These are phyloP conservation scores for Microdochium paspali DNA, from an alignment of 2,329 filamentous ascomycete genomes.

Conservation along the genomic window DNA sequence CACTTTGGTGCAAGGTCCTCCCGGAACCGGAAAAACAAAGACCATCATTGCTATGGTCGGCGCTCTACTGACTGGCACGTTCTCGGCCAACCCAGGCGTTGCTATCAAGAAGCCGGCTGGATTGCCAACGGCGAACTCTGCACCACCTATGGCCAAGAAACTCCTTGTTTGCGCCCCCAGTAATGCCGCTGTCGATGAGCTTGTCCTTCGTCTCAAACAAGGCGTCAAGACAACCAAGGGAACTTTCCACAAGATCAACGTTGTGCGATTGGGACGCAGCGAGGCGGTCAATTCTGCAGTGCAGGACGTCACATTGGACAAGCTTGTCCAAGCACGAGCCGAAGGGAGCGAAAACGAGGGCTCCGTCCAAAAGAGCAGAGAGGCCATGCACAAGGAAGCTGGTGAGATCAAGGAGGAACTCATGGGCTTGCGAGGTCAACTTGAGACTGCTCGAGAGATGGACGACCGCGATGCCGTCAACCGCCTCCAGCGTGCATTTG, in stretches of 20 bases:
- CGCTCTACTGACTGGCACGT: constrained; percentile 58
- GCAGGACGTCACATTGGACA: constrained; percentile 85
- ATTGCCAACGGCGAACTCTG: constrained; percentile 16
- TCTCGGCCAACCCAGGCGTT: constrained; percentile 31
- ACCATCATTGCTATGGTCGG: constrained; percentile 96
- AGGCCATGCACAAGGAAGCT: constrained; percentile 54
- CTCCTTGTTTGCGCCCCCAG: constrained; percentile 94
- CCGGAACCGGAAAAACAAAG: constrained; percentile 96
- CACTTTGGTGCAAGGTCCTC: constrained; percentile 89
- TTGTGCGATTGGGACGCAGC: constrained; percentile 80
- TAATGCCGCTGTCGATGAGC: constrained; percentile 93
- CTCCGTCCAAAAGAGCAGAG: constrained; percentile 34
- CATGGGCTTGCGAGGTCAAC: constrained; percentile 56
- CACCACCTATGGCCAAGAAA: constrained; percentile 56
- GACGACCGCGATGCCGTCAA: constrained; percentile 37
- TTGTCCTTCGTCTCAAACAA: constrained; percentile 84
- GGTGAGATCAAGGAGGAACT: constrained; percentile 68
- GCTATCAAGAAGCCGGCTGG: constrained; percentile 30
- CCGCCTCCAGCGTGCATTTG: constrained; percentile 65
- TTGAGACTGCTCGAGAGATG: constrained; percentile 56
- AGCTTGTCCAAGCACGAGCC: constrained; percentile 71
- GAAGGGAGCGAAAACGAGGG: constrained; percentile 42
- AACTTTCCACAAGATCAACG: constrained; percentile 65
- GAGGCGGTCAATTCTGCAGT: constrained; percentile 89
- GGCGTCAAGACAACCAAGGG: constrained; percentile 75